phyloP scores from a whole-genome alignment of 2,329 filamentous ascomycete species.

The Diaporthe batatas region DNA sequence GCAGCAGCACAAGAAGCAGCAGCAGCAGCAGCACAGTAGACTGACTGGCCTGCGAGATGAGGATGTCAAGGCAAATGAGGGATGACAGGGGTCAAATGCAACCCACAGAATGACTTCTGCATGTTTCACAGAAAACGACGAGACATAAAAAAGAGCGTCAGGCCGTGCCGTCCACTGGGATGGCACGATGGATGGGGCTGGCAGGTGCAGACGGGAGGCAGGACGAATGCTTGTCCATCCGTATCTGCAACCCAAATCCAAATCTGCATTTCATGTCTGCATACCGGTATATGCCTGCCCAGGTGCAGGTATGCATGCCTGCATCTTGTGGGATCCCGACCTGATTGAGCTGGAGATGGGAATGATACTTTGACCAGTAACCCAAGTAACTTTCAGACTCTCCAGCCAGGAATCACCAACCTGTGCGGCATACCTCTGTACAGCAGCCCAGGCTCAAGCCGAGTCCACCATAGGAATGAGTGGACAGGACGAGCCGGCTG shows the following conservation, averaged over 20 bases:
- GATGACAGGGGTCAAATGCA: not conserved
- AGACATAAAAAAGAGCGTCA: not conserved
- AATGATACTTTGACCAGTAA: not conserved
- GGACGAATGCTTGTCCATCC: not conserved
- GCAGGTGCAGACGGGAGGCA: not conserved
- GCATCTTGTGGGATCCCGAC: not conserved
- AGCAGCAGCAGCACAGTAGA: too few relatives aligned
- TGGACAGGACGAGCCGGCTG: not conserved
- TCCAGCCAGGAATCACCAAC: not conserved
- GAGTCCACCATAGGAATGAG: not conserved
- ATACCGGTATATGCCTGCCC: not conserved
- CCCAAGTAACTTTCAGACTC: too few relatives aligned
- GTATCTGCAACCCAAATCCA: not conserved
- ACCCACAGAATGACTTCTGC: conserved; percentile 1
- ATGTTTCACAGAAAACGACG: conserved; percentile 21
- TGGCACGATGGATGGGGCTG: not conserved
- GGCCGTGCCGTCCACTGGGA: conserved; percentile 15
- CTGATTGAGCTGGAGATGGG: not conserved
- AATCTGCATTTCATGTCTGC: not conserved
- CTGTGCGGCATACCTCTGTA: not conserved
- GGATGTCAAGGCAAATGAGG: not conserved
- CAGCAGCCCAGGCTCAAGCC: too few relatives aligned
- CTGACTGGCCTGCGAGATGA: not conserved
- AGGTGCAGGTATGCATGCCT: not conserved
- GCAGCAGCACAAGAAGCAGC: not conserved